Conservation (phyloP, 208 protist species). For the Trypanosoma scelopori region DNA sequence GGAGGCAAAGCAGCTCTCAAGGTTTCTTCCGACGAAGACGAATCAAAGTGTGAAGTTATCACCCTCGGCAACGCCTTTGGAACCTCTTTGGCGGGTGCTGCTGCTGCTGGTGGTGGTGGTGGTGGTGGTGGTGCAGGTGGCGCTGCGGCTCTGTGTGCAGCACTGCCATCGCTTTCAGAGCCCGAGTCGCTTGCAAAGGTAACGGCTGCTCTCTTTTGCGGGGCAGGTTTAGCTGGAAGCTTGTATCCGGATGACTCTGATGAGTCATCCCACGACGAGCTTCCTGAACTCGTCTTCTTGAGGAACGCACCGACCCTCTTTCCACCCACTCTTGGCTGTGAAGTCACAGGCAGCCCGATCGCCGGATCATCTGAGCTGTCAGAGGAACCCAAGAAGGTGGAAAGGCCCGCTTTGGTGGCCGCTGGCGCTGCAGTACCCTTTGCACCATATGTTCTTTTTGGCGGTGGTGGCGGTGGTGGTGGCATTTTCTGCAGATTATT, state of each 20-base stretch:
- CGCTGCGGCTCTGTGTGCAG: too few species aligned
- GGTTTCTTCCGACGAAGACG: neutral
- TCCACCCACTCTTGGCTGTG: slow-evolving; percentile 7
- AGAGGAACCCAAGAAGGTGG: slow-evolving; percentile 29
- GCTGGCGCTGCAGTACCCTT: neutral
- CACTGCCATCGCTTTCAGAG: slow-evolving; percentile 9
- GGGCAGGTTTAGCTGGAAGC: neutral
- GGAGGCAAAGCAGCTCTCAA: slow-evolving; percentile 1
- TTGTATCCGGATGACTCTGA: neutral
- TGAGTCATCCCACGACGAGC: slow-evolving; percentile 15
- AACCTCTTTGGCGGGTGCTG: neutral
- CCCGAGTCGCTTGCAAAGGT: slow-evolving; percentile 5
- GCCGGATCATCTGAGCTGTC: slow-evolving; percentile 18
- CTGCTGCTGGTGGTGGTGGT: too few species aligned
- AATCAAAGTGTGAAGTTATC: neutral
- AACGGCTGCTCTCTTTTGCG: neutral
- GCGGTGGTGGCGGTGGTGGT: slow-evolving; percentile 1
- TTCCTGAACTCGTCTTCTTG: neutral
- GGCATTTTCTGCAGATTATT: slow-evolving; percentile 4
- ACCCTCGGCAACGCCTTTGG: neutral
- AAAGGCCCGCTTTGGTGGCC: slow-evolving; percentile 10
- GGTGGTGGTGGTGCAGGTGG: too few species aligned
- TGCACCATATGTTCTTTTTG: neutral
- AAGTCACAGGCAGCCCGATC: neutral
- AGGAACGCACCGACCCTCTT: slow-evolving; percentile 1